Evolutionary conservation across 371 early-diverging fungal species (phyloP).

Genomic region (Phascolomyces articulosus): DNA sequence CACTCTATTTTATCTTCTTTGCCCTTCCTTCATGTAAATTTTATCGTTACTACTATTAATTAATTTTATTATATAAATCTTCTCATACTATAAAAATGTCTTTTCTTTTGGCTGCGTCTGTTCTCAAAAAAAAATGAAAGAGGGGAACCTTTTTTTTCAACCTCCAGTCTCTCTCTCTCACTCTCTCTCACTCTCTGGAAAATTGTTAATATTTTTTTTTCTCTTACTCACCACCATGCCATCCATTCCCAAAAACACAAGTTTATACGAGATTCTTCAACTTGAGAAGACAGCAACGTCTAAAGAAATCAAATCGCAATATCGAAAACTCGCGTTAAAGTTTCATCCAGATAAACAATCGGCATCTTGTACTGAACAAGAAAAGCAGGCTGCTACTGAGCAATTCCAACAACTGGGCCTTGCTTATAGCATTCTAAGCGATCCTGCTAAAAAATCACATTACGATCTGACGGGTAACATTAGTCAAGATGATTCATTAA

Average conservation of each 20-base stretch:
- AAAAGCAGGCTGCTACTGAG: constrained; percentile 73
- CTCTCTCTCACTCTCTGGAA: no score
- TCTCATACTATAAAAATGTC: no score
- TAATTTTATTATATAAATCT: no score
- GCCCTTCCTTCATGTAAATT: no score
- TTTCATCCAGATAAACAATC: constrained; percentile 86
- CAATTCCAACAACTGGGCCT: constrained; percentile 82
- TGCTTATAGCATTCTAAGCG: constrained; percentile 87
- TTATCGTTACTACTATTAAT: background rate
- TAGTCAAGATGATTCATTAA: constrained; percentile 41
- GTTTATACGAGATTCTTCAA: constrained; percentile 69
- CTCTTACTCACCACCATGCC: no score
- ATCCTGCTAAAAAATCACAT: constrained; percentile 67
- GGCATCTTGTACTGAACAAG: constrained; percentile 57
- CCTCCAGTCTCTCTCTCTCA: no score
- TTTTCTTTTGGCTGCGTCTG: no score
- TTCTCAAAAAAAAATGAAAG: no score
- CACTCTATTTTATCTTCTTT: no score
- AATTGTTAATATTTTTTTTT: no score
- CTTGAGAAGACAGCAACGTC: constrained; percentile 60
- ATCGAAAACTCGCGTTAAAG: constrained; percentile 79
- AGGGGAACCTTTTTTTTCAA: no score
- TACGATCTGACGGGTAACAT: constrained; percentile 75
- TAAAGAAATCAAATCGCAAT: constrained; percentile 83
- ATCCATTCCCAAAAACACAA: constrained; percentile 12